These are phyloP conservation scores for Galerina sulciceps DNA, from an alignment of 768 basidiomycete species.

Conservation along the genomic window DNA sequence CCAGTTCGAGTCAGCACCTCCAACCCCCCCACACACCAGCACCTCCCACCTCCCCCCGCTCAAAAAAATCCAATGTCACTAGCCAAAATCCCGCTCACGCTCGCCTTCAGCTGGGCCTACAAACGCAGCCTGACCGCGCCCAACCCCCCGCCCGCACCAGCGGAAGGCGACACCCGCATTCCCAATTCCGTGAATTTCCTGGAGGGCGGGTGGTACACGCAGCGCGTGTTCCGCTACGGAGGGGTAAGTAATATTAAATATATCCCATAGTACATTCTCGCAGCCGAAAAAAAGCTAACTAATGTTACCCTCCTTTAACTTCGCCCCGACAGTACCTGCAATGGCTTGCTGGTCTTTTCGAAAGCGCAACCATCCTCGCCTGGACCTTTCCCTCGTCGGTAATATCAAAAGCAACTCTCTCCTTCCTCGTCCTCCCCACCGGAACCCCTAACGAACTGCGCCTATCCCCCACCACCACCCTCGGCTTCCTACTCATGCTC, in stretches of 20 bases:
- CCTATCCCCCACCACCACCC: not conserved
- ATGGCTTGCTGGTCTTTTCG: slow-evolving; percentile 5
- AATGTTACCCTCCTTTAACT: too few relatives aligned
- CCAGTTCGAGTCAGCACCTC: too few relatives aligned
- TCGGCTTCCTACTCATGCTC: slow-evolving; percentile 12
- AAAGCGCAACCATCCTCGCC: slow-evolving; percentile 14
- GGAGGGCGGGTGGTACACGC: slow-evolving; percentile 11
- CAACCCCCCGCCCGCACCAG: slow-evolving; percentile 11
- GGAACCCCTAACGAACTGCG: slow-evolving; percentile 10
- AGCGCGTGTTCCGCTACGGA: not conserved
- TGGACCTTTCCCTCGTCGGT: not conserved
- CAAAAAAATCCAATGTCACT: slow-evolving; percentile 9
- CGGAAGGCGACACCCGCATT: slow-evolving; percentile 1
- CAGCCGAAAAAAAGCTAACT: too few relatives aligned
- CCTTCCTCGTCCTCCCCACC: not conserved
- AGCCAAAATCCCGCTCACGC: slow-evolving; percentile 4
- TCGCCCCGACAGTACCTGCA: slow-evolving; percentile 2
- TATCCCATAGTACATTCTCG: too few relatives aligned
- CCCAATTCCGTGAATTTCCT: slow-evolving; percentile 6
- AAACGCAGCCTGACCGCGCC: slow-evolving; percentile 11
- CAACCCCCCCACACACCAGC: too few relatives aligned
- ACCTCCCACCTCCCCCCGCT: too few relatives aligned
- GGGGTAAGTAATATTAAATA: not conserved
- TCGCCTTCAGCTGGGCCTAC: slow-evolving; percentile 7
- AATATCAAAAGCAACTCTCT: slow-evolving; percentile 3